Evolutionary conservation across 805 yeast species (phyloP).

Genomic region (Gaillardinia entomophila): DNA sequence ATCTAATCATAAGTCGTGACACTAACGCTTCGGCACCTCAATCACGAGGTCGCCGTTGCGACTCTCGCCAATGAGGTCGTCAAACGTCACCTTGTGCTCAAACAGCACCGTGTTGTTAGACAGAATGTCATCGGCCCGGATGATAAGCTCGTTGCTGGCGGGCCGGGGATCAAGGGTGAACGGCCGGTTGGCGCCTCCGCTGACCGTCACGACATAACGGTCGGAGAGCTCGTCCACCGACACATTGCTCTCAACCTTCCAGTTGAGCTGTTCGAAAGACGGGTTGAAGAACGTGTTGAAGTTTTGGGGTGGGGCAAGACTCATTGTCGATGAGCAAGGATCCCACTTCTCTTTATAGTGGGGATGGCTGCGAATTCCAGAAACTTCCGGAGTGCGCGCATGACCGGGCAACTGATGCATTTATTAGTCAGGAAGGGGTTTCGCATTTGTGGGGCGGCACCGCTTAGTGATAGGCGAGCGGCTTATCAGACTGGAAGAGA

Average conservation of each 20-base stretch:
- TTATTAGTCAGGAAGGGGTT: too few relatives aligned
- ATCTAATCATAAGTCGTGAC: background rate
- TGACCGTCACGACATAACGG: slow-evolving; percentile 13
- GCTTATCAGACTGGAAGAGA: too few relatives aligned
- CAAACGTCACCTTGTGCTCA: slow-evolving; percentile 17
- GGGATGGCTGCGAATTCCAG: too few relatives aligned
- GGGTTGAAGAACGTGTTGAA: too few relatives aligned
- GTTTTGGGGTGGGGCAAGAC: too few relatives aligned
- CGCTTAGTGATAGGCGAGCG: too few relatives aligned
- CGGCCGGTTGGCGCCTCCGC: slow-evolving; percentile 11
- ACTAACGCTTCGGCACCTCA: slow-evolving; percentile 1
- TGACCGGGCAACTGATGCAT: too few relatives aligned
- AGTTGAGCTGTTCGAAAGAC: background rate
- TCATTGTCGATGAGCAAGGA: too few relatives aligned
- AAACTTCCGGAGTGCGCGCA: too few relatives aligned
- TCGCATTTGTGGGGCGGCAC: too few relatives aligned
- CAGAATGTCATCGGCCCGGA: slow-evolving; percentile 9
- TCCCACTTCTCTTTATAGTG: too few relatives aligned
- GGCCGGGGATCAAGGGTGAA: slow-evolving; percentile 18
- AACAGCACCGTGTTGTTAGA: slow-evolving; percentile 15
- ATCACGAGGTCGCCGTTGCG: slow-evolving; percentile 13
- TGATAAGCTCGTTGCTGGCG: slow-evolving; percentile 16
- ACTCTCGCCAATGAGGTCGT: slow-evolving; percentile 14
- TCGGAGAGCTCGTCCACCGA: slow-evolving; percentile 17
- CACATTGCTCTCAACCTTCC: slow-evolving; percentile 1